phyloP scores from a whole-genome alignment of 805 yeast species.

The Yarrowia porcina region DNA sequence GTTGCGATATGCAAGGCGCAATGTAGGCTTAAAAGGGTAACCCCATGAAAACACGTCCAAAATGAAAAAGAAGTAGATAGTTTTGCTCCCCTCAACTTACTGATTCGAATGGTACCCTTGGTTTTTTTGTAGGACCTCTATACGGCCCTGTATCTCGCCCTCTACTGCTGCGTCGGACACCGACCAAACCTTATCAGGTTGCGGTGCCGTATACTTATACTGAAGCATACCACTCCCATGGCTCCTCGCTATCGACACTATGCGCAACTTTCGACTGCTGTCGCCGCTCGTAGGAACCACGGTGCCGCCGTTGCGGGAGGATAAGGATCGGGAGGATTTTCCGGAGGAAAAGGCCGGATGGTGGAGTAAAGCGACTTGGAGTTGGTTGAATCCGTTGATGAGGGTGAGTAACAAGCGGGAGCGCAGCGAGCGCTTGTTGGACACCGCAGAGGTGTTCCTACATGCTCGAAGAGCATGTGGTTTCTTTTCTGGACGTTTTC shows the following conservation, averaged over 20 bases:
- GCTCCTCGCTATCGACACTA: not conserved
- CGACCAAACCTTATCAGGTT: not conserved
- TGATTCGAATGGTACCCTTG: no score
- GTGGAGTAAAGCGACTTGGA: conserved; percentile 36
- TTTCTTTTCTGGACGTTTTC: not conserved
- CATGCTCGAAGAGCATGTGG: no score
- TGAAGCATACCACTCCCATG: not conserved
- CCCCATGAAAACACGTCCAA: no score
- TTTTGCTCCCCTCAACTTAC: no score
- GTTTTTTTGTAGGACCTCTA: no score
- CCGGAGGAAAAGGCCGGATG: not conserved
- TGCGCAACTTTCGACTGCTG: conserved; percentile 28
- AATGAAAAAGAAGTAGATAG: no score
- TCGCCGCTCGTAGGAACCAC: conserved; percentile 31
- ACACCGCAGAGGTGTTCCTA: no score
- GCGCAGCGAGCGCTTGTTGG: no score
- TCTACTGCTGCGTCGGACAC: no score
- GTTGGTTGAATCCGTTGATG: conserved; percentile 63
- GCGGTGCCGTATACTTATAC: conserved; percentile 7
- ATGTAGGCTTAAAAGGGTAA: no score
- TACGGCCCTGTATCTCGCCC: no score
- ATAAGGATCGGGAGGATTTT: not conserved
- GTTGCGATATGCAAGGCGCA: no score
- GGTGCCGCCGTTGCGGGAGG: conserved; percentile 33
- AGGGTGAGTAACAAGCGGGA: conserved; percentile 37